Conservation (phyloP, 164 flowering plant genomes). For the Vitis rotundifolia region DNA sequence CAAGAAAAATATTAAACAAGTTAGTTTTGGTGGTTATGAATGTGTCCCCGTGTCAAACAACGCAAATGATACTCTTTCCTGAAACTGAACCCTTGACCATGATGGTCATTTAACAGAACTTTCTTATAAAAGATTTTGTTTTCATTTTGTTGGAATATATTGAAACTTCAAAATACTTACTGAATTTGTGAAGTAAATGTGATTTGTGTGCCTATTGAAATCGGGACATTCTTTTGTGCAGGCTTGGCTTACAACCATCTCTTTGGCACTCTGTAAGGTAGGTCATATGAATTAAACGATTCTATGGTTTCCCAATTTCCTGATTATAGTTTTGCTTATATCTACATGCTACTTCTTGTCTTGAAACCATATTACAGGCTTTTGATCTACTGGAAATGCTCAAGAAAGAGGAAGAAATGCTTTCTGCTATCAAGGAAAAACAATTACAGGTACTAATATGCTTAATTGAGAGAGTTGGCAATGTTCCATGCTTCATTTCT, state of each 20-base stretch:
- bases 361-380: constrained; percentile 47
- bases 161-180: background rate
- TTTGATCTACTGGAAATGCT: constrained; percentile 89
- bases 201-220: background rate
- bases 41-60: no score
- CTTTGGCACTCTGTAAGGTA: constrained; percentile 92
- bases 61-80: no score
- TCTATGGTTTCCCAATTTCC: background rate
- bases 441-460: constrained; percentile 61
- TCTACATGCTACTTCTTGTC: constrained; percentile 2
- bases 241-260: constrained; percentile 92
- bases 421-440: constrained; percentile 69
- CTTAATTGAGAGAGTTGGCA: background rate
- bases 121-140: no score
- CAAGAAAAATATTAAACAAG: no score
- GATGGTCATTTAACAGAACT: no score
- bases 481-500: background rate
- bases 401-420: constrained; percentile 96
- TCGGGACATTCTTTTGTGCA: constrained; percentile 30
- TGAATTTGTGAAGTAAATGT: background rate
- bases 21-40: no score
- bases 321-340: background rate
- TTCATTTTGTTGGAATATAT: no score
- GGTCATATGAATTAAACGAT: constrained; percentile 11
- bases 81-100: no score